Percentiles rank a stretch among this genome's conserved stretches.
phyloP scores from a whole-genome alignment of 192 early-diverging fungal species.

The Podochytrium sp. region DNA sequence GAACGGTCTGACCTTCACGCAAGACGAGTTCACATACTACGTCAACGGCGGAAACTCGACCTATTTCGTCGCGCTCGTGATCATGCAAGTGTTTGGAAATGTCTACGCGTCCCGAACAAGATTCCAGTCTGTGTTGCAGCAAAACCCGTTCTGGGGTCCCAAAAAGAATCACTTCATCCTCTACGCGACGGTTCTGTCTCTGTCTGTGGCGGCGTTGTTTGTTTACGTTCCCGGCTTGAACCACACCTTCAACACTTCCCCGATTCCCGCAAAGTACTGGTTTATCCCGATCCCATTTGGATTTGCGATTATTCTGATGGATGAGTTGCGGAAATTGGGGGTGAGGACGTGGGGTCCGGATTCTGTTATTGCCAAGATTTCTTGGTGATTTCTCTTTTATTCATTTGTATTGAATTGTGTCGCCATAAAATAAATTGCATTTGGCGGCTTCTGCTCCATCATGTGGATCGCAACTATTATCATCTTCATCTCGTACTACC shows the following conservation, averaged over 20 bases:
- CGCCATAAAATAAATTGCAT: too few species aligned
- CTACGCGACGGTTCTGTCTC: constrained; percentile 50
- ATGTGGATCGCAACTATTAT: constrained; percentile 38
- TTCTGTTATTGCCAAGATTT: constrained; percentile 55
- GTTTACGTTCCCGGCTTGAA: constrained; percentile 62
- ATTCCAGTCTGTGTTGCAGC: constrained; percentile 58
- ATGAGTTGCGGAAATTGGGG: constrained; percentile 64
- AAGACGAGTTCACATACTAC: not conserved
- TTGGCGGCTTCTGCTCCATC: constrained; percentile 42
- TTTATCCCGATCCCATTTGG: constrained; percentile 64
- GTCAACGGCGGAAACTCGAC: not conserved
- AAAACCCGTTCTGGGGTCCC: constrained; percentile 64
- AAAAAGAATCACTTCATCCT: constrained; percentile 63
- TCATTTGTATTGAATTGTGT: not conserved
- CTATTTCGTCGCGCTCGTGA: constrained; percentile 19
- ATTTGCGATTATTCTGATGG: constrained; percentile 58
- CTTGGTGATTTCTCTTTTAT: constrained; percentile 54
- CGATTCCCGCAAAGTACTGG: constrained; percentile 68
- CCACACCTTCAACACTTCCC: constrained; percentile 51
- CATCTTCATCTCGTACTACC: constrained; percentile 37
- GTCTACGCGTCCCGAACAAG: constrained; percentile 60
- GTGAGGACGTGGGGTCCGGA: constrained; percentile 38
- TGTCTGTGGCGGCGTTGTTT: constrained; percentile 33
- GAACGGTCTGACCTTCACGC: not conserved
- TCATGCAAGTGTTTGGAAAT: constrained; percentile 47